Evolutionary conservation across 2,329 filamentous ascomycete species (phyloP), one percentile per base, ranked within the genome.

Genomic region (Aspergillus proliferans): DNA sequence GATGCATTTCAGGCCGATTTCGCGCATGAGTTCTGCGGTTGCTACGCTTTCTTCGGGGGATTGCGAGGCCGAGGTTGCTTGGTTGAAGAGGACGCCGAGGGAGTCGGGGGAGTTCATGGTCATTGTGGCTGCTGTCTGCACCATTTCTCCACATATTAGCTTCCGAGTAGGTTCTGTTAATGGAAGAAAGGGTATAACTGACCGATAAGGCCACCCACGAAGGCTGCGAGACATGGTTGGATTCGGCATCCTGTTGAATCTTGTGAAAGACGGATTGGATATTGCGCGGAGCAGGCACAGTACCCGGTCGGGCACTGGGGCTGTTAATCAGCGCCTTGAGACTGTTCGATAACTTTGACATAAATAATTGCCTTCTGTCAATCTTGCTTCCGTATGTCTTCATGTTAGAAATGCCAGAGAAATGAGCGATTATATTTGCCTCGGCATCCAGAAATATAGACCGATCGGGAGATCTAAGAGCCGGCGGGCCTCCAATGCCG

Each of bases 61-160:
- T n/a, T 58, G 56, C 6, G 60, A 50, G 9, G 62, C 53, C 3
- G 38, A 12, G 18, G 68, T 65, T 6, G 67, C 71, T 18, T 73
- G 59, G 43, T 76, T 62, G 69, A 83, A 84, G 10, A 91, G 78
- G 19, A 78, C 70, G 3, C 80, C 71, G 56, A 92, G 80, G 3
- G 87, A 86, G 49, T 87, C 85, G 21, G 88, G 88, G 1, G 87
- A 90, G 73, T 94, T 93, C 75, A 93, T 82, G 1, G 88, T 93
- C 72, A 92, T 87, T 1, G 87, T 89, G 15, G 88, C 84, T 28
- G 88, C 88, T 1, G 88, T 86, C 84, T 88, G 10, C 15, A 6
- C 8, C 12, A 22, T 22, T 14, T 14, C 5, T 22, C 22, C 22
- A 22, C 5, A 22, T 22, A 44, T 42, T 30, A 18, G 12, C 1